Percentiles rank a stretch among this genome's conserved stretches.
phyloP scores from a whole-genome alignment of 345 rosid genomes.

The Sonneratia alba region DNA sequence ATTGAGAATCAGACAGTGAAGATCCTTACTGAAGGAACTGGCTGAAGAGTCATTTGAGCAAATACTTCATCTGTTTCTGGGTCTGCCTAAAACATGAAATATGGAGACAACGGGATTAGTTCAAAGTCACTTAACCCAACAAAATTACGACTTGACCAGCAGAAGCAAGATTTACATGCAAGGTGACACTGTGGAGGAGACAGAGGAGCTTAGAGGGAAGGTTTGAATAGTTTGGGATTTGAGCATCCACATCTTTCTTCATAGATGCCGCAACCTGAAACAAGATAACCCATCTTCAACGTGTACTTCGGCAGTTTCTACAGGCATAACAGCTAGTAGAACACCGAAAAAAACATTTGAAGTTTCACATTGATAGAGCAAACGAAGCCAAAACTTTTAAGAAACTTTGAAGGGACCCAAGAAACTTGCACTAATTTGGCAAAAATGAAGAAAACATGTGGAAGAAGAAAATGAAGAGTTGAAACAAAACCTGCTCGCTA shows the following conservation, averaged over 20 bases:
- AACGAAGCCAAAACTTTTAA: neutral
- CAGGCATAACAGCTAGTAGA: neutral
- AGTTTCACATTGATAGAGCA: neutral
- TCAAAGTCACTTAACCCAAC: neutral
- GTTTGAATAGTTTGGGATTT: constrained; percentile 81
- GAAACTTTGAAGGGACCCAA: no score
- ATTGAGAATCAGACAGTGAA: neutral
- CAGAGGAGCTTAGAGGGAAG: constrained; percentile 85
- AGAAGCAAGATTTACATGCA: constrained; percentile 44
- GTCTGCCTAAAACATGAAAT: constrained; percentile 61
- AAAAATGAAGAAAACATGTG: neutral
- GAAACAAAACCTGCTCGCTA: constrained; percentile 50
- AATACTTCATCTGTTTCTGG: constrained; percentile 92
- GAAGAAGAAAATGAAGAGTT: neutral
- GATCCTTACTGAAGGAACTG: constrained; percentile 56
- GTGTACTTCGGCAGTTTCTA: neutral
- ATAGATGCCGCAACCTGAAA: constrained; percentile 86
- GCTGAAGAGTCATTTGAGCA: constrained; percentile 96
- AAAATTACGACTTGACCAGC: neutral
- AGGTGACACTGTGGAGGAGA: constrained; percentile 66
- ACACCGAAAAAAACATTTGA: neutral
- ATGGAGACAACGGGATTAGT: constrained; percentile 10
- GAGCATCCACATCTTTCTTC: constrained; percentile 70
- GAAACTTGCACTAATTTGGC: neutral
- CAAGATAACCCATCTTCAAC: neutral